These are phyloP conservation scores for Ogataea sp. DNA, from an alignment of 805 yeast species.

Conservation along the genomic window DNA sequence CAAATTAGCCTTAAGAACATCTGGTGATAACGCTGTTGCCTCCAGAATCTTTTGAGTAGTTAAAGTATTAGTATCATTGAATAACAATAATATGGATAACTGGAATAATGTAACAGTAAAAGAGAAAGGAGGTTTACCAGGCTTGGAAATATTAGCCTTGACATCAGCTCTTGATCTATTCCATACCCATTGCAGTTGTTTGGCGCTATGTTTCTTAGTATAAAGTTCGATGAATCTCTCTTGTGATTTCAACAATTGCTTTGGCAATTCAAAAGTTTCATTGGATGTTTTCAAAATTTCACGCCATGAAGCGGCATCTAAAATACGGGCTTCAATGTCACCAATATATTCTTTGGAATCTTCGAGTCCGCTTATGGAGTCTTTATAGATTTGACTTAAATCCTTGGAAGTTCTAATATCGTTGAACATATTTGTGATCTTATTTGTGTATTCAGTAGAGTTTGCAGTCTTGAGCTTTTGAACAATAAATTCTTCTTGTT, in stretches of 20 bases:
- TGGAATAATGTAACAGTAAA: conserved; percentile 83
- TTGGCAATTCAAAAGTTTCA: conserved; percentile 55
- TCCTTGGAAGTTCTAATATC: conserved; percentile 84
- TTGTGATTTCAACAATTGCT: conserved; percentile 54
- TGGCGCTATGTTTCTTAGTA: conserved; percentile 69
- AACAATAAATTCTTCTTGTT: conserved; percentile 76
- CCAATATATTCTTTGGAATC: conserved; percentile 14
- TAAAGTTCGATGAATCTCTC: conserved; percentile 64
- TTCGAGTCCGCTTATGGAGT: conserved; percentile 9
- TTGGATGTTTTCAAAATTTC: conserved; percentile 20
- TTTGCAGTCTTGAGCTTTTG: conserved; percentile 83
- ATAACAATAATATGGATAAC: conserved; percentile 79
- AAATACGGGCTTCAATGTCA: conserved; percentile 25
- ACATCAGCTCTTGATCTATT: conserved; percentile 87
- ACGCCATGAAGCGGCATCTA: conserved; percentile 25
- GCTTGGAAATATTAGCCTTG: conserved; percentile 74
- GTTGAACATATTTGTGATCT: conserved; percentile 91
- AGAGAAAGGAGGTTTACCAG: conserved; percentile 72
- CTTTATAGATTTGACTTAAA: conserved; percentile 38
- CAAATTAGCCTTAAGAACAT: conserved; percentile 67
- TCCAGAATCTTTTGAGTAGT: conserved; percentile 54
- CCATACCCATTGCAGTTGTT: conserved; percentile 95
- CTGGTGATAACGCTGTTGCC: conserved; percentile 58
- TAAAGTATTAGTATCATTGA: conserved; percentile 57
- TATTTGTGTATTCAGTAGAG: conserved; percentile 86